Percentiles rank a stretch among this genome's conserved stretches.
Evolutionary conservation across 768 basidiomycete genomes (phyloP).

Genomic region (Lanmaoa pseudosensibilis): DNA sequence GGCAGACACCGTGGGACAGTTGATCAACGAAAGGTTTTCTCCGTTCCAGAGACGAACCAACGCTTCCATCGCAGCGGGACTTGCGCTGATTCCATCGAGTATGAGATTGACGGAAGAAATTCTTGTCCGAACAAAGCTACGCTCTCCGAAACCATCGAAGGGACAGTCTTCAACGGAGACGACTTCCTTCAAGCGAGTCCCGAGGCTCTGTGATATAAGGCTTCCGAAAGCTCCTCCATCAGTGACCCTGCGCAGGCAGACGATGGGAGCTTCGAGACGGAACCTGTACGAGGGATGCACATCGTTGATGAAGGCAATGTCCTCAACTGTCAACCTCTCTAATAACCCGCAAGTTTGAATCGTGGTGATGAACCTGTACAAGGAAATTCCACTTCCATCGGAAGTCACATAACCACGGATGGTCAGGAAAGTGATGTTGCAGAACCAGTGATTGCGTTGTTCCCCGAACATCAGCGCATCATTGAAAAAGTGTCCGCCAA

Average conservation of each 20-base stretch:
- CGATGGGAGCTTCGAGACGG: not conserved
- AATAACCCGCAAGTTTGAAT: not conserved
- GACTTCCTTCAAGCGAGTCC: slow-evolving; percentile 2
- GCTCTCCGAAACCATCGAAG: slow-evolving; percentile 2
- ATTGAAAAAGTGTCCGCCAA: not conserved
- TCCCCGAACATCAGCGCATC: not conserved
- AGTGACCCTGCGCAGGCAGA: slow-evolving; percentile 1
- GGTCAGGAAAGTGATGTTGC: slow-evolving; percentile 1
- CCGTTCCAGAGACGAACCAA: slow-evolving; percentile 10
- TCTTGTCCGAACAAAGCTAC: not conserved
- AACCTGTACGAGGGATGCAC: slow-evolving; percentile 3
- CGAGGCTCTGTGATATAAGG: slow-evolving; percentile 3
- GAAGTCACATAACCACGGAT: not conserved
- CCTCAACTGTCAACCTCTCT: slow-evolving; percentile 4
- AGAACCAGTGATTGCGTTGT: slow-evolving; percentile 3
- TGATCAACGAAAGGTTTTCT: slow-evolving; percentile 4
- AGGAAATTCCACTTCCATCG: not conserved
- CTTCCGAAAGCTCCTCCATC: not conserved
- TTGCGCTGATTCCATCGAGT: slow-evolving; percentile 1
- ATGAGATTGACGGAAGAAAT: not conserved
- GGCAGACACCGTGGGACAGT: slow-evolving; percentile 2
- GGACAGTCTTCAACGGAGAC: slow-evolving; percentile 1
- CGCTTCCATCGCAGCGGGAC: not conserved
- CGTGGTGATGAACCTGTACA: not conserved
- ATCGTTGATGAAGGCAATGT: slow-evolving; percentile 6